phyloP scores from a whole-genome alignment of 2,329 filamentous ascomycete species.

The Fusarium sp. region DNA sequence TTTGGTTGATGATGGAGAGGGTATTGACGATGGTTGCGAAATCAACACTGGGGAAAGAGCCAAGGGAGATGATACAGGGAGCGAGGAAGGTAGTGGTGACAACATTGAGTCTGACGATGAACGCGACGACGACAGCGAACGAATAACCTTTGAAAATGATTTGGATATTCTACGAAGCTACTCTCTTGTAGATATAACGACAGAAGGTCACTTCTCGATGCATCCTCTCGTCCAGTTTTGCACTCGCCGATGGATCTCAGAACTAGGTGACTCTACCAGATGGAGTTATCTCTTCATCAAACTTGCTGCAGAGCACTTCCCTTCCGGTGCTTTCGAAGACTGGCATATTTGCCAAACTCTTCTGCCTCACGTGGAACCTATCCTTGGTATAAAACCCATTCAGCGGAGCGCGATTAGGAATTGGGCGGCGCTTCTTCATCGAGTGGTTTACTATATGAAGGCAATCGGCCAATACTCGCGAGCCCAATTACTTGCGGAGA shows the following conservation, averaged over 20 bases:
- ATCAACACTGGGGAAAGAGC: too few relatives aligned
- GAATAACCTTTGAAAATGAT: background rate
- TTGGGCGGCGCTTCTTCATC: background rate
- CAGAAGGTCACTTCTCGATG: background rate
- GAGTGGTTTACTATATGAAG: too few relatives aligned
- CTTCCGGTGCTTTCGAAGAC: background rate
- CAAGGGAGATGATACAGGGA: background rate
- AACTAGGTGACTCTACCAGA: too few relatives aligned
- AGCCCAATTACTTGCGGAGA: too few relatives aligned
- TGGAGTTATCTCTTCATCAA: background rate
- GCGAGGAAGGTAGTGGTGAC: background rate
- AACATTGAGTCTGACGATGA: background rate
- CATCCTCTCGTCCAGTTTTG: slow-evolving; percentile 5
- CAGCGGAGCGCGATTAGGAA: background rate
- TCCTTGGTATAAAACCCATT: background rate
- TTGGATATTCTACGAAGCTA: background rate
- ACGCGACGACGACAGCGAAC: background rate
- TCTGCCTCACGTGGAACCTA: background rate
- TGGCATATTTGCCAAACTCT: background rate
- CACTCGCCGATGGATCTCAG: background rate
- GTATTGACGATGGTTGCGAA: too few relatives aligned
- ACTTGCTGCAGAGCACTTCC: background rate
- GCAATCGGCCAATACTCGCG: too few relatives aligned
- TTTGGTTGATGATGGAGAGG: too few relatives aligned
- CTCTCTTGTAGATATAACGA: background rate